Evolutionary conservation across 768 basidiomycete genomes (phyloP).

Genomic region (Candolleomyces eurysporus): DNA sequence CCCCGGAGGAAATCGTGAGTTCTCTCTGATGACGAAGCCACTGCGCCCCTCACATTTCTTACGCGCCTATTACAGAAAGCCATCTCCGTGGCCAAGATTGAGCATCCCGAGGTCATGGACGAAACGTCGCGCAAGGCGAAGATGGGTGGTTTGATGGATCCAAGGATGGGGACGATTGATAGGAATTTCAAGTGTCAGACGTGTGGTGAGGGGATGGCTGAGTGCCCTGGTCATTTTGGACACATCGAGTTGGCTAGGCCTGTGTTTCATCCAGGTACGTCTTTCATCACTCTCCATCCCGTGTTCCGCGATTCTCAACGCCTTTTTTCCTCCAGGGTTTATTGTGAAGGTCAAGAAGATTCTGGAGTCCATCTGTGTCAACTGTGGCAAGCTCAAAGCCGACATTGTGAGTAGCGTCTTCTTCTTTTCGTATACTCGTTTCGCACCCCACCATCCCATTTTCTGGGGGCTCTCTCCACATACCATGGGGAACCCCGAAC

Average conservation of each 20-base stretch:
- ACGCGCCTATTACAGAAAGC: slow-evolving; percentile 73
- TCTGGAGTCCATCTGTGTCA: slow-evolving; percentile 96
- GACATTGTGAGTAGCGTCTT: slow-evolving; percentile 89
- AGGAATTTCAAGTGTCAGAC: slow-evolving; percentile 99
- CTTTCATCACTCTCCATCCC: neutral
- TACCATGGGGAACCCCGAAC: slow-evolving; percentile 92
- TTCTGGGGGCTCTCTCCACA: slow-evolving; percentile 98
- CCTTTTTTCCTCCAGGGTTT: slow-evolving; percentile 55
- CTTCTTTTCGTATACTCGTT: slow-evolving; percentile 79
- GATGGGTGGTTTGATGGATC: slow-evolving; percentile 94
- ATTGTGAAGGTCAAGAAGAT: slow-evolving; percentile 99
- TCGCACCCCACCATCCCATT: slow-evolving; percentile 94
- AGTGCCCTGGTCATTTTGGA: slow-evolving; percentile 99
- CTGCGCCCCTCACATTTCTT: slow-evolving; percentile 12
- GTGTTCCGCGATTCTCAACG: neutral
- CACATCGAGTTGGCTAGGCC: slow-evolving; percentile 96
- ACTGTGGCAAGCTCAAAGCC: slow-evolving; percentile 96
- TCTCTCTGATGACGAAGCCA: slow-evolving; percentile 5
- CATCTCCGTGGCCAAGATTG: slow-evolving; percentile 96
- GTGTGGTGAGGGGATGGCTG: slow-evolving; percentile 99
- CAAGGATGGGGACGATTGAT: slow-evolving; percentile 96
- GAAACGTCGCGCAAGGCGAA: slow-evolving; percentile 89
- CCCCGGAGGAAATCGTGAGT: slow-evolving; percentile 97
- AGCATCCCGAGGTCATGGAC: slow-evolving; percentile 98
- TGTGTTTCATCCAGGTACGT: slow-evolving; percentile 94